Evolutionary conservation across 2,329 filamentous ascomycete genomes (phyloP).

Genomic region (Kalmusia sp.): DNA sequence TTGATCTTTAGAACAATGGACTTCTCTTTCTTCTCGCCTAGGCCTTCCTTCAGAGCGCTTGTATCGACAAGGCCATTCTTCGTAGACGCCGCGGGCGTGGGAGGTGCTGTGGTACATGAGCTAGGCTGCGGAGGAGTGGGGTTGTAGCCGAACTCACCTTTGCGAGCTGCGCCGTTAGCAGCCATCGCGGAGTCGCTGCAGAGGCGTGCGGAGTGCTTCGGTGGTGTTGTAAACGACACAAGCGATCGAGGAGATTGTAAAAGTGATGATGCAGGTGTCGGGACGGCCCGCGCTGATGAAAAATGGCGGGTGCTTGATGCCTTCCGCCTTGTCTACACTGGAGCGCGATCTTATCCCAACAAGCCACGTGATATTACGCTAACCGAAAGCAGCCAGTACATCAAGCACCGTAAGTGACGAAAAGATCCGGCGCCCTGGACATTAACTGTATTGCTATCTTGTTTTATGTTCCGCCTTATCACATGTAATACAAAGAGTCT

Average conservation of each 20-base stretch:
- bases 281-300: too few species aligned
- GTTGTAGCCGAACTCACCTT: slow-evolving; percentile 34
- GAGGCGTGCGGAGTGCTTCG: background rate
- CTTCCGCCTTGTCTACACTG: too few species aligned
- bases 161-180: slow-evolving; percentile 44
- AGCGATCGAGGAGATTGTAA: background rate
- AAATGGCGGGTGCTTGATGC: too few species aligned
- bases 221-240: background rate
- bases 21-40: slow-evolving; percentile 51
- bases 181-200: slow-evolving; percentile 31
- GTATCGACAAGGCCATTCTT: slow-evolving; percentile 38
- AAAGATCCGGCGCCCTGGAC: too few species aligned
- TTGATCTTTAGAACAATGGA: slow-evolving; percentile 58
- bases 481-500: too few species aligned
- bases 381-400: background rate
- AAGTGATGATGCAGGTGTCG: too few species aligned
- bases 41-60: slow-evolving; percentile 36
- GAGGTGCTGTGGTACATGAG: slow-evolving; percentile 33
- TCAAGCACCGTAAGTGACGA: background rate
- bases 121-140: slow-evolving; percentile 14
- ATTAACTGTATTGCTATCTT: too few species aligned
- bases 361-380: background rate
- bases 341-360: too few species aligned
- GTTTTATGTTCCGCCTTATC: too few species aligned
- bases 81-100: slow-evolving; percentile 27